These are phyloP conservation scores for Zygosaccharomyces kombuchaensis DNA, from an alignment of 805 yeast genomes.

Conservation along the genomic window DNA sequence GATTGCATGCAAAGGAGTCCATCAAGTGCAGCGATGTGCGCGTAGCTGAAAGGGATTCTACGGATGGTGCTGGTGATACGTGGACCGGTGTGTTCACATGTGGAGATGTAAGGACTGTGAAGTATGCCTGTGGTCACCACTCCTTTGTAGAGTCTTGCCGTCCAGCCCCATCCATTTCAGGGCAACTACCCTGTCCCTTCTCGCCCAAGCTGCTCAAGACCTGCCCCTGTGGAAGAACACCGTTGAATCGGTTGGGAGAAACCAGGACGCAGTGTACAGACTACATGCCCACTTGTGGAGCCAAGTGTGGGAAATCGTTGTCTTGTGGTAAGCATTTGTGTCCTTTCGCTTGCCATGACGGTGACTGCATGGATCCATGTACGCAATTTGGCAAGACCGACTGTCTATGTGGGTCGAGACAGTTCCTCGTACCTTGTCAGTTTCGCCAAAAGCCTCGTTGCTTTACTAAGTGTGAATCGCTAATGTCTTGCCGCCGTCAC, in stretches of 20 bases:
- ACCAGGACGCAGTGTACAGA: constrained; percentile 63
- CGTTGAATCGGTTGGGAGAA: constrained; percentile 37
- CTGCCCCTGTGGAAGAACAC: constrained; percentile 78
- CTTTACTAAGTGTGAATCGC: constrained; percentile 64
- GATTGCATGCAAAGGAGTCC: constrained; percentile 43
- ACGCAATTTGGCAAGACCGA: constrained; percentile 44
- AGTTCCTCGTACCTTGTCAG: constrained; percentile 60
- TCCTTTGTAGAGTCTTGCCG: constrained; percentile 52
- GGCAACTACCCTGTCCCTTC: constrained; percentile 48
- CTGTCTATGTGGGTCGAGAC: constrained; percentile 60
- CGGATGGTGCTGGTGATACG: constrained; percentile 25
- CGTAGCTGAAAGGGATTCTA: constrained; percentile 36
- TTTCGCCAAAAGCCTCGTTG: constrained; percentile 61
- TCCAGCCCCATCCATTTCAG: constrained; percentile 28
- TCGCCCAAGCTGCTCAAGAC: constrained; percentile 56
- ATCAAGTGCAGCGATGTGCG: constrained; percentile 40
- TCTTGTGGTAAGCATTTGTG: constrained; percentile 74
- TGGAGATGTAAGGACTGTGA: constrained; percentile 39
- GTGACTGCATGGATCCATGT: constrained; percentile 68
- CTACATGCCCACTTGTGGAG: constrained; percentile 71
- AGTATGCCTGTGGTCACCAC: constrained; percentile 57
- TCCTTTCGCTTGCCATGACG: constrained; percentile 67
- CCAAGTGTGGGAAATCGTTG: constrained; percentile 56
- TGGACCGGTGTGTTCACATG: constrained; percentile 57
- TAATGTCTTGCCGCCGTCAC: constrained; percentile 77